phyloP scores from a whole-genome alignment of 2,329 filamentous ascomycete genomes.

The Pseudocercospora cruenta region DNA sequence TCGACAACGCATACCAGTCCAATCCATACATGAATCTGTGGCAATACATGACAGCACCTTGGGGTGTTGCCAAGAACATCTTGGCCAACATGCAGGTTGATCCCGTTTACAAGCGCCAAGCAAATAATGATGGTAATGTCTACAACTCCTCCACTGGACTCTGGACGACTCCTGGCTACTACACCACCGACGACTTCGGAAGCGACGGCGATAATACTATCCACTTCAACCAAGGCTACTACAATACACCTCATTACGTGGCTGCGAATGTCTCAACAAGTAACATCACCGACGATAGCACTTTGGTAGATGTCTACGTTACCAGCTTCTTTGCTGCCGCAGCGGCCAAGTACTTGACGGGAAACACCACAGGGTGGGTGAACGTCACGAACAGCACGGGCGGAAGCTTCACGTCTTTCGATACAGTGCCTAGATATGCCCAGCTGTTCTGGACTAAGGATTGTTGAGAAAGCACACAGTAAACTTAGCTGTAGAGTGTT shows the following conservation, averaged over 20 bases:
- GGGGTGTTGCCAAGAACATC: conserved; percentile 26
- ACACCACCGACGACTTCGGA: conserved; percentile 61
- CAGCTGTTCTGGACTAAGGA: conserved; percentile 26
- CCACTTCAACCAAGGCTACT: conserved; percentile 42
- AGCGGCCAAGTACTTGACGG: conserved; percentile 23
- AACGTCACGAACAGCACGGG: conserved; percentile 28
- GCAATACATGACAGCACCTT: conserved; percentile 50
- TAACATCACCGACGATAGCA: conserved; percentile 25
- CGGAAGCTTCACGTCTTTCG: conserved; percentile 24
- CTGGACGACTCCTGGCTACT: conserved; percentile 53
- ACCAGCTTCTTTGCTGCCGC: conserved; percentile 26
- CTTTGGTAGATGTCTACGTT: conserved; percentile 27
- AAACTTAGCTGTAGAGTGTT: background rate
- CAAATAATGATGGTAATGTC: conserved; percentile 9
- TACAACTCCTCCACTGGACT: conserved; percentile 24
- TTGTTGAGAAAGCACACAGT: conserved; percentile 12
- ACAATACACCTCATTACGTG: conserved; percentile 21
- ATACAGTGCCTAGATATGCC: conserved; percentile 24
- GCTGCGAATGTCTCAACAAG: conserved; percentile 27
- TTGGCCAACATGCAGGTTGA: conserved; percentile 34
- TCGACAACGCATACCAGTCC: conserved; percentile 58
- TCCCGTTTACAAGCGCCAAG: conserved; percentile 25
- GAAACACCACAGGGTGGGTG: conserved; percentile 25
- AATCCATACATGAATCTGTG: conserved; percentile 60
- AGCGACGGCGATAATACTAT: conserved; percentile 60